phyloP scores from a whole-genome alignment of 2,329 filamentous ascomycete species.

The Coniochaeta pulveracea region DNA sequence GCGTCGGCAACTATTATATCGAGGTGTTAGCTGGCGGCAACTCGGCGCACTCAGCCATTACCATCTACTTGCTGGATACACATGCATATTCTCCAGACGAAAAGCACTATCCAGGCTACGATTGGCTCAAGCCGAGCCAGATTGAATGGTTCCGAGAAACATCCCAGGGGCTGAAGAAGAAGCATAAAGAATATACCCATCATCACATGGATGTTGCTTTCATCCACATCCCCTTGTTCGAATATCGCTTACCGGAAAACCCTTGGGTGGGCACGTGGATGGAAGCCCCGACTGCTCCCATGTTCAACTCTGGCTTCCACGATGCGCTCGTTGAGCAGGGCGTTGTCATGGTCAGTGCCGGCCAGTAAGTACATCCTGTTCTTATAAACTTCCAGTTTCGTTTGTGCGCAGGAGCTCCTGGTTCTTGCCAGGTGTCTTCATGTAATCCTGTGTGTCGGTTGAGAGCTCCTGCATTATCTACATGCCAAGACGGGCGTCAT shows the following conservation, averaged over 20 bases:
- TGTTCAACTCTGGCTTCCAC: conserved; percentile 85
- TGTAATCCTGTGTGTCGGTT: background rate
- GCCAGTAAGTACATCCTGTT: conserved; percentile 73
- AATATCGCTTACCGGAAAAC: conserved; percentile 58
- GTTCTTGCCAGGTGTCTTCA: too few species aligned
- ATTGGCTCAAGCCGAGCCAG: conserved; percentile 92
- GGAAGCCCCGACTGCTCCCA: conserved; percentile 78
- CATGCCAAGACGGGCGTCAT: background rate
- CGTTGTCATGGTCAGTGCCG: conserved; percentile 78
- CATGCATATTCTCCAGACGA: conserved; percentile 89
- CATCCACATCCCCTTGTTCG: conserved; percentile 91
- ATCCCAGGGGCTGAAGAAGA: conserved; percentile 59
- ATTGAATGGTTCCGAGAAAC: conserved; percentile 90
- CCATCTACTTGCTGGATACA: conserved; percentile 89
- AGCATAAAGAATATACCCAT: conserved; percentile 75
- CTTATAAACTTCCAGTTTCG: too few species aligned
- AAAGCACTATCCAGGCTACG: conserved; percentile 79
- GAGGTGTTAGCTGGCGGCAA: conserved; percentile 74
- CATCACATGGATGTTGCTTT: conserved; percentile 94
- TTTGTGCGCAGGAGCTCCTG: too few species aligned
- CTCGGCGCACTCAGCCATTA: conserved; percentile 80
- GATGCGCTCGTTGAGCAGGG: conserved; percentile 80
- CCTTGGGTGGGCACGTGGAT: conserved; percentile 60
- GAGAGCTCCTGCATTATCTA: background rate
- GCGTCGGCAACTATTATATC: conserved; percentile 89